Base-by-base conservation (phyloP, 805 yeast genomes). In the Myxozyma geophila region DNA sequence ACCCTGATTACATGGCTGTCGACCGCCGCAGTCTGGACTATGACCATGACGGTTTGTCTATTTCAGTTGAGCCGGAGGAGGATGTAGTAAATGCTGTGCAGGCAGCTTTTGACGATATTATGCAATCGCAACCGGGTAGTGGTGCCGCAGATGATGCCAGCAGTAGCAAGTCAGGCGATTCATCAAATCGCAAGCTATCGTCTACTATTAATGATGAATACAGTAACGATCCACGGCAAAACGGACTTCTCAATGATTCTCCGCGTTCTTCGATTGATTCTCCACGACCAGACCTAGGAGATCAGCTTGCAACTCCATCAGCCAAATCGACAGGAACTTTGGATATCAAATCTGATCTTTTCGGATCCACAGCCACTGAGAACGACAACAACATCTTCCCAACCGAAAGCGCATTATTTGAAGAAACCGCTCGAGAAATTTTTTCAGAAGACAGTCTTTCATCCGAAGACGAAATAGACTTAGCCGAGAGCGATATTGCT, bases 101-200 rank as follows among this genome's bases (percentile, higher is more conserved):
- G 70, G 85, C 83, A 71, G 91, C 89, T 2, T 80, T 88, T 60
- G 82, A 81, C 35, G 84, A 86, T 66, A 86, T 87, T 36, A 72
- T 75, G 72, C 71, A 67, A 35, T 62, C 65, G 35, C 51, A 61
- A 37, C 68, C 68, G 9, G 36, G 36, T 15, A 28, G 37, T n/a
- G 46, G 57, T 6, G 47, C 60, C 13, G 54, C 51, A 1, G 68
- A 61, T 39, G 68, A 64, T 28, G 60, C 65, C 15, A 62, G 66
- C 33, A 64, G 68, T 51, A 61, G 53, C 36, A 37, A 43, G 7
- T 61, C 65, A 2, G 63, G 53, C 5, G 19, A 66, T 13, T 58
- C 66, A 8, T 61, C 60, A 4, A 36, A 37, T 53, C 53, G 28
- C 49, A 57, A n/a, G 43, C 57, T 41, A 39, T 60, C 44, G 46